Conservation (phyloP, 768 basidiomycete genomes). For the Tulasnella sp. region DNA sequence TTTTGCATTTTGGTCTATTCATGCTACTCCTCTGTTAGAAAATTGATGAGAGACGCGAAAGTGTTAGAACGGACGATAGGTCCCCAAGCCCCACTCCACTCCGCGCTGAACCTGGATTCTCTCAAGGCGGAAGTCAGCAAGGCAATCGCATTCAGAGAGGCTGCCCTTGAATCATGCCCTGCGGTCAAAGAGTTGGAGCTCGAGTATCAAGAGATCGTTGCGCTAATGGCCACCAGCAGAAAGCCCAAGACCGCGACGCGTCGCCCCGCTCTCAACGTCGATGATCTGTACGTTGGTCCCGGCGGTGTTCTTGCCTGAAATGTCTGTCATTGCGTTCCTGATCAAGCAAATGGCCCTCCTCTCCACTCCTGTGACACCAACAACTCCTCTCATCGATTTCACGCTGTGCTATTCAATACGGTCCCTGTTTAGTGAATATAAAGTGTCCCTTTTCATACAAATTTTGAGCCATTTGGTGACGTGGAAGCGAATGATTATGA, state of each 20-base stretch:
- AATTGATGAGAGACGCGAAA: background rate
- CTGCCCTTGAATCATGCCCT: background rate
- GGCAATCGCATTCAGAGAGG: background rate
- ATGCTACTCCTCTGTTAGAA: background rate
- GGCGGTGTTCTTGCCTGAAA: background rate
- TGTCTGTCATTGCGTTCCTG: background rate
- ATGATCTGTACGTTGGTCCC: background rate
- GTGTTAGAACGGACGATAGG: background rate
- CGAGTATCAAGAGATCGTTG: background rate
- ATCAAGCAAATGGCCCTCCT: background rate
- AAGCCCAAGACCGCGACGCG: background rate
- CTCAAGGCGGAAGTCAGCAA: background rate
- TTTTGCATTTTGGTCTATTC: background rate
- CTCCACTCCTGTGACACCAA: background rate
- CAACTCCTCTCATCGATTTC: background rate
- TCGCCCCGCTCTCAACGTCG: background rate
- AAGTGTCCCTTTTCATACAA: background rate
- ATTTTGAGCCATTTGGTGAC: background rate
- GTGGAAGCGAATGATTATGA: background rate
- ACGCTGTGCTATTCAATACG: background rate
- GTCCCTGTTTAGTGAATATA: background rate
- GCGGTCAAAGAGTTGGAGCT: background rate
- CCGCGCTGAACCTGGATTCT: background rate
- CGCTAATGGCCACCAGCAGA: background rate
- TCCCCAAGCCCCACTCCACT: background rate